phyloP scores from a whole-genome alignment of 139 green algal genomes.

The Chlorokybus atmophyticus region DNA sequence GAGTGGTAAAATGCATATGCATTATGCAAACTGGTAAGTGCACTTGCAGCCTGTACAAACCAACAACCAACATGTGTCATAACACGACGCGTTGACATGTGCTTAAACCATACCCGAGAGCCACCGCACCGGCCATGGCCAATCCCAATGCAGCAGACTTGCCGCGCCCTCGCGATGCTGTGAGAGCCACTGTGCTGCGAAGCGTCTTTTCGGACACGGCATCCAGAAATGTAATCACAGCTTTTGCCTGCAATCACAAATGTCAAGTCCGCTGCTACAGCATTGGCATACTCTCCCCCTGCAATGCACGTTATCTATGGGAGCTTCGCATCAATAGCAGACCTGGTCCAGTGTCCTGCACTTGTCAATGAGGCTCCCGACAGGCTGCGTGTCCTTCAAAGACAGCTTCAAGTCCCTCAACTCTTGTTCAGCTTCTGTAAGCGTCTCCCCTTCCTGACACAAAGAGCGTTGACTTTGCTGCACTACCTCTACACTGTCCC shows the following conservation, averaged over 20 bases:
- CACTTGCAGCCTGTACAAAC: too few relatives aligned
- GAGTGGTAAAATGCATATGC: too few relatives aligned
- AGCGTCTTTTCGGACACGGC: conserved; percentile 90
- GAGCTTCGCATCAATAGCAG: background rate
- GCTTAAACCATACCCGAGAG: conserved; percentile 46
- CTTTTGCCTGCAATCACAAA: conserved; percentile 78
- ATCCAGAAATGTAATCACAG: conserved; percentile 91
- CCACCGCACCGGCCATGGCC: conserved; percentile 67
- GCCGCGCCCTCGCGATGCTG: conserved; percentile 73
- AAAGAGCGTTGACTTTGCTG: background rate
- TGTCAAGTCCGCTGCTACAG: too few relatives aligned
- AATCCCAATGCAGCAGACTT: conserved; percentile 86
- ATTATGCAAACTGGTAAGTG: too few relatives aligned
- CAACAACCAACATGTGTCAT: too few relatives aligned
- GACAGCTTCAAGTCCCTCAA: conserved; percentile 64
- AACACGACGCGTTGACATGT: too few relatives aligned
- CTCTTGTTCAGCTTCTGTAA: conserved; percentile 36
- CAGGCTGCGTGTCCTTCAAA: conserved; percentile 62
- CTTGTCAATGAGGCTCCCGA: conserved; percentile 24
- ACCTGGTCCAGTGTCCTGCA: conserved; percentile 34
- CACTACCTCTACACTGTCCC: too few relatives aligned
- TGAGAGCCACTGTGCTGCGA: conserved; percentile 83
- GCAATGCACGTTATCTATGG: too few relatives aligned
- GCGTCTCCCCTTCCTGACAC: conserved; percentile 10
- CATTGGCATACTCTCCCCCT: too few relatives aligned